Conservation (phyloP, 768 basidiomycete species). For the Boletus fagicola region DNA sequence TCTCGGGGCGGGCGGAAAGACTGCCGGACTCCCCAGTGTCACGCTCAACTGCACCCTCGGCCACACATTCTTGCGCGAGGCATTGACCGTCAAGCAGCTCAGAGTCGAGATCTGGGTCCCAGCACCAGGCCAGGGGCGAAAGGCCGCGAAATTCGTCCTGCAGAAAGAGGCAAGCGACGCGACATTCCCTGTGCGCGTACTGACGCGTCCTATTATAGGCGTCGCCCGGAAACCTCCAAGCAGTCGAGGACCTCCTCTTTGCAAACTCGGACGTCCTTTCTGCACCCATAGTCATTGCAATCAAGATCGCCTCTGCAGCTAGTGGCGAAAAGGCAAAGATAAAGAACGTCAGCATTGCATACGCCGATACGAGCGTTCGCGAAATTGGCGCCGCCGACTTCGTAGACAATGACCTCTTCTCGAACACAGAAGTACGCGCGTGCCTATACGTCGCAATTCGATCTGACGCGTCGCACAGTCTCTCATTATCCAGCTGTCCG, state of each 20-base stretch:
- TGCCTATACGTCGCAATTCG: not conserved
- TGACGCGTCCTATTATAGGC: conserved; percentile 47
- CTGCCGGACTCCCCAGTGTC: conserved; percentile 70
- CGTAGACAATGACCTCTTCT: conserved; percentile 92
- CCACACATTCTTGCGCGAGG: conserved; percentile 81
- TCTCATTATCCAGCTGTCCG: conserved; percentile 90
- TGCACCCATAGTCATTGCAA: conserved; percentile 86
- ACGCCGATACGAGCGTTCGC: conserved; percentile 84
- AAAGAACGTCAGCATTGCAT: conserved; percentile 82
- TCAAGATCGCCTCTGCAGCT: conserved; percentile 67
- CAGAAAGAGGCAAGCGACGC: conserved; percentile 66
- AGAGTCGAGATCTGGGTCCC: conserved; percentile 88
- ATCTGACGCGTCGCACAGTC: conserved; percentile 50
- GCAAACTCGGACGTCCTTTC: conserved; percentile 72
- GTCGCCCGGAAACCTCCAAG: conserved; percentile 70
- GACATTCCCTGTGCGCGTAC: not conserved
- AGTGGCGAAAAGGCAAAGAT: conserved; percentile 55
- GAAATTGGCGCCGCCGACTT: conserved; percentile 90
- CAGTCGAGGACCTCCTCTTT: conserved; percentile 85
- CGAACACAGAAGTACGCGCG: conserved; percentile 82
- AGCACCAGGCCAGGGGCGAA: conserved; percentile 72
- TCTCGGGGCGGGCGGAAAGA: conserved; percentile 64
- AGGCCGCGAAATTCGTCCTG: conserved; percentile 68
- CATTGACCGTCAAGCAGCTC: conserved; percentile 85
- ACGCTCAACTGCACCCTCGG: conserved; percentile 74